Evolutionary conservation across 2,329 filamentous ascomycete genomes (phyloP).

Genomic region (Ophiocordyceps sinensis): DNA sequence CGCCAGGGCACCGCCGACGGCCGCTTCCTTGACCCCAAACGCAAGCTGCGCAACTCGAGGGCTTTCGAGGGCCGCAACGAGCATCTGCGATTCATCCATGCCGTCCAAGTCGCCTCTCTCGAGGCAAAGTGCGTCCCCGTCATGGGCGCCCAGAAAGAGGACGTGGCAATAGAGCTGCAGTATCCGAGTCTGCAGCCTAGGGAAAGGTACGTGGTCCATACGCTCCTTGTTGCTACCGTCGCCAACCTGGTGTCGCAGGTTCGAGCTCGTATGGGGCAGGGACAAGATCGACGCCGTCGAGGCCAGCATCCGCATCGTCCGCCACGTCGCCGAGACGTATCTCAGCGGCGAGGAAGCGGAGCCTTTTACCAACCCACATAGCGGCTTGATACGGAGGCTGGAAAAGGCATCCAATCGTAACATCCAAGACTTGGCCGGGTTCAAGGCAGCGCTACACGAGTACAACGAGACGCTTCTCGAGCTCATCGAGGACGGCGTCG

Average conservation of each 20-base stretch:
- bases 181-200: slow-evolving; percentile 64
- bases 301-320: slow-evolving; percentile 57
- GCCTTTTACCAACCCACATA: slow-evolving; percentile 55
- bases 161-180: slow-evolving; percentile 54
- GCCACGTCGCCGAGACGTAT: slow-evolving; percentile 60
- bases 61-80: slow-evolving; percentile 29
- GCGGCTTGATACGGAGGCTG: slow-evolving; percentile 62
- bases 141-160: slow-evolving; percentile 33
- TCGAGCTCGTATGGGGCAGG: slow-evolving; percentile 59
- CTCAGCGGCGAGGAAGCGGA: slow-evolving; percentile 55
- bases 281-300: slow-evolving; percentile 66
- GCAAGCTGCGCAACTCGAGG: slow-evolving; percentile 28
- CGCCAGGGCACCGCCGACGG: slow-evolving; percentile 26
- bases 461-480: slow-evolving; percentile 62
- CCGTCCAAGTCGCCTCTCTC: slow-evolving; percentile 38
- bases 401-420: slow-evolving; percentile 58
- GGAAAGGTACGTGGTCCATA: slow-evolving; percentile 42
- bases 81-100: slow-evolving; percentile 39
- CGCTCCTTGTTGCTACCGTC: background rate
- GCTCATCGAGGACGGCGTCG: slow-evolving; percentile 53
- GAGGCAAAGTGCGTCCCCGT: slow-evolving; percentile 35
- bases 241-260: slow-evolving; percentile 14
- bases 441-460: slow-evolving; percentile 55
- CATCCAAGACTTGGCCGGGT: slow-evolving; percentile 49
- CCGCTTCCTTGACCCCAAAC: slow-evolving; percentile 29